Evolutionary conservation across 768 basidiomycete genomes (phyloP).

Genomic region (Megacollybia marginata): DNA sequence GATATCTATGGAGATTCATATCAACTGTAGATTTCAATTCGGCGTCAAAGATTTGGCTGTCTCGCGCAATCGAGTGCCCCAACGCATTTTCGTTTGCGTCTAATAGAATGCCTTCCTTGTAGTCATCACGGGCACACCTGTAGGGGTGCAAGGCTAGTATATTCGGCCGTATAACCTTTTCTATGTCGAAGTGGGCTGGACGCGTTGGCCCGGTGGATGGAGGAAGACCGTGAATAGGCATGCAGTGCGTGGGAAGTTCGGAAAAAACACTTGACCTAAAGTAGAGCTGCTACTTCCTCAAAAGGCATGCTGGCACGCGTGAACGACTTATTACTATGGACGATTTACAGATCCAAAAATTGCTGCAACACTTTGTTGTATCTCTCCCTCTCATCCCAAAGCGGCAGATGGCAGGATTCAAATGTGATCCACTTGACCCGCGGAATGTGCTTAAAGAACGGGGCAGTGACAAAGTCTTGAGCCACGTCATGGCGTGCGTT

Average conservation of each 20-base stretch:
- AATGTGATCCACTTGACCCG: conserved; percentile 29
- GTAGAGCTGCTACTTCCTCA: too few relatives aligned
- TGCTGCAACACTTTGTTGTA: background rate
- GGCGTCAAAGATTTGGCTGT: conserved; percentile 13
- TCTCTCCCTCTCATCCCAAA: conserved; percentile 24
- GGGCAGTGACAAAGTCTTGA: conserved; percentile 20
- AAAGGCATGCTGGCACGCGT: too few relatives aligned
- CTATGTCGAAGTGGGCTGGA: conserved; percentile 81
- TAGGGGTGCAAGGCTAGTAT: conserved; percentile 90
- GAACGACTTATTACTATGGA: too few relatives aligned
- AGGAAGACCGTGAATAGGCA: conserved; percentile 61
- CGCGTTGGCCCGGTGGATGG: conserved; percentile 32
- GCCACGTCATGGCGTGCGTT: conserved; percentile 23
- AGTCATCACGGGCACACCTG: conserved; percentile 95
- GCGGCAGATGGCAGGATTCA: conserved; percentile 24
- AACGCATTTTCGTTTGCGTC: conserved; percentile 98
- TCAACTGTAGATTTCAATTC: conserved; percentile 31
- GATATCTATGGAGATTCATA: conserved; percentile 81
- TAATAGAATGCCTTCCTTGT: conserved; percentile 81
- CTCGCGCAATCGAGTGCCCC: conserved; percentile 65
- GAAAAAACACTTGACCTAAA: too few relatives aligned
- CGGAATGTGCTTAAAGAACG: conserved; percentile 22
- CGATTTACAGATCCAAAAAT: too few relatives aligned
- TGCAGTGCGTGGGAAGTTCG: conserved; percentile 15
- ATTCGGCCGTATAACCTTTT: conserved; percentile 84